A percentile compares a stretch with the other conserved stretches of the same genome.
phyloP scores from a whole-genome alignment of 495 filamentous ascomycete species.

The Neurospora terricola region DNA sequence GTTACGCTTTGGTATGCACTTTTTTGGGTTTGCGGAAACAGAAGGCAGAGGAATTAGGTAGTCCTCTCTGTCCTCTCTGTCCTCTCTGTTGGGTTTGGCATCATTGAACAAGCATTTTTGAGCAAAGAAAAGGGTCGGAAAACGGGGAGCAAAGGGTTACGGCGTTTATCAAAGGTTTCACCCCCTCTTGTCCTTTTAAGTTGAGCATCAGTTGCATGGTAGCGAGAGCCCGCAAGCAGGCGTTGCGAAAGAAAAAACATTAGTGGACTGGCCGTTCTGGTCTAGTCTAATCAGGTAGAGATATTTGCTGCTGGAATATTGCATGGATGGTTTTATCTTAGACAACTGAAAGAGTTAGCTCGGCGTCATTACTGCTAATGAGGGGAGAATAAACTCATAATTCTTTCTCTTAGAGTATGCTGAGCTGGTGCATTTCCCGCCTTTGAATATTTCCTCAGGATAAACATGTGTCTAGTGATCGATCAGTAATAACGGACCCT shows the following conservation, averaged over 20 bases:
- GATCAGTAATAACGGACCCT: too few species aligned
- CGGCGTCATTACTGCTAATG: background rate
- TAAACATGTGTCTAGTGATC: background rate
- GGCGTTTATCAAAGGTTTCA: background rate
- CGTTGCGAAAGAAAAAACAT: background rate
- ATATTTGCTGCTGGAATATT: background rate
- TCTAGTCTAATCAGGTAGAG: background rate
- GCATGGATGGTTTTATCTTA: background rate
- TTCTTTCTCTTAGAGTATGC: background rate
- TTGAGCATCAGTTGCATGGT: background rate
- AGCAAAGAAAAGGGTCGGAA: constrained; percentile 2
- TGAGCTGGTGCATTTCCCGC: background rate
- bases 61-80: constrained; percentile 22
- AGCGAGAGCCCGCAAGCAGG: background rate
- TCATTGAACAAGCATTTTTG: constrained; percentile 21
- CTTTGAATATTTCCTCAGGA: background rate
- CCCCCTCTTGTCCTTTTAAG: background rate
- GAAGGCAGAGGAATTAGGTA: constrained; percentile 40
- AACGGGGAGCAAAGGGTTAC: background rate
- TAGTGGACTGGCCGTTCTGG: background rate
- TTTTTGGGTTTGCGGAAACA: constrained; percentile 23
- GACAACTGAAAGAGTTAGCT: background rate
- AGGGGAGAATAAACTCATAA: background rate
- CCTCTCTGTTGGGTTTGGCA: constrained; percentile 18
- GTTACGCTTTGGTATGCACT: background rate